A percentile compares a stretch with the other conserved stretches of the same genome.
Conservation (phyloP, 257 asterid species). For the Nicotiana tabacum region DNA sequence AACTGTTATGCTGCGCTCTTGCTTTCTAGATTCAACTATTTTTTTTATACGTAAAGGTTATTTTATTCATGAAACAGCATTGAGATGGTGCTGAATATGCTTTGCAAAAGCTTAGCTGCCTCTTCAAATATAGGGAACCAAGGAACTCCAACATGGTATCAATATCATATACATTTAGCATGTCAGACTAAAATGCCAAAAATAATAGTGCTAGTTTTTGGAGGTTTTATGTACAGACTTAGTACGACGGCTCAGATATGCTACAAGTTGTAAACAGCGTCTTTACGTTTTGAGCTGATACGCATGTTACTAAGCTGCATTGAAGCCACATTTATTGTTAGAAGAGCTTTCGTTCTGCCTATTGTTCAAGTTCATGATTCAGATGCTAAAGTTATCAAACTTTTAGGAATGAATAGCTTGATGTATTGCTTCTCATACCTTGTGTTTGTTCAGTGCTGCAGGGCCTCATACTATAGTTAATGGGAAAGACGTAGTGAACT, state of each 20-base stretch:
- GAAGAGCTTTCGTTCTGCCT: background rate
- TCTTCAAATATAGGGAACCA: background rate
- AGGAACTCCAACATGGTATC: background rate
- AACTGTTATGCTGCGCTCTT: background rate
- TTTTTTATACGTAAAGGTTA: background rate
- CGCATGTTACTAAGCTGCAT: background rate
- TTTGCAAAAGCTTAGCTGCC: background rate
- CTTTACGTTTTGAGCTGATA: background rate
- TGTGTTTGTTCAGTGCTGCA: constrained; percentile 73
- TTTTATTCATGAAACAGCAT: background rate
- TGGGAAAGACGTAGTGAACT: constrained; percentile 74
- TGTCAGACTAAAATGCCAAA: background rate
- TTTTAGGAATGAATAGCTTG: background rate
- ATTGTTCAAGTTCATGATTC: background rate
- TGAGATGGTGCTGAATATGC: constrained; percentile 1
- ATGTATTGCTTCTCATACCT: constrained; percentile 8
- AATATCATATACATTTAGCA: background rate
- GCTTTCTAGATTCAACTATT: background rate
- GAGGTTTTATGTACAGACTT: background rate
- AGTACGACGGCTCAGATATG: background rate
- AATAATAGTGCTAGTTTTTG: background rate
- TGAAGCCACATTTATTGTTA: background rate
- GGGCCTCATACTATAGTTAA: constrained; percentile 79
- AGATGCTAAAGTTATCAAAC: constrained; percentile 1
- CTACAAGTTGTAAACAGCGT: background rate